Conservation (phyloP, 257 asterid genomes). For the Lycium ferocissimum region DNA sequence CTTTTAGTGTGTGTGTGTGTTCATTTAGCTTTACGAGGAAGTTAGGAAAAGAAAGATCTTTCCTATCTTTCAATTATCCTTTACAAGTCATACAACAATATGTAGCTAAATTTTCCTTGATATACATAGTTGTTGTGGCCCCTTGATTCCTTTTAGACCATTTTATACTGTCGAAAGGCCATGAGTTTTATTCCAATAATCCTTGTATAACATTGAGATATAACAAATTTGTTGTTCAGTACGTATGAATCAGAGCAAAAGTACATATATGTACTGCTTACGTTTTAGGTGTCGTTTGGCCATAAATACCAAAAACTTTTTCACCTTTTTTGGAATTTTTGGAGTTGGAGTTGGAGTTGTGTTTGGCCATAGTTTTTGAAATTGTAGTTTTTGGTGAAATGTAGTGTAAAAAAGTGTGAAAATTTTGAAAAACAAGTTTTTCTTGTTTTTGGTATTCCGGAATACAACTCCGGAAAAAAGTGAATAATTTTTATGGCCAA, state of each 20-base stretch:
- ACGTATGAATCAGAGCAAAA: not conserved
- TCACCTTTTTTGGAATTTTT: no score
- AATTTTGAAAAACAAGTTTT: no score
- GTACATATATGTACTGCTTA: not conserved
- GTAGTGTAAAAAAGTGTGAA: no score
- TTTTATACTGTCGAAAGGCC: not conserved
- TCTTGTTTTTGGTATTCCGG: no score
- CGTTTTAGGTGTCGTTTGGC: not conserved
- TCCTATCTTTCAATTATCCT: not conserved
- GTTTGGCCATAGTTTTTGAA: no score
- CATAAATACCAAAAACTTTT: no score
- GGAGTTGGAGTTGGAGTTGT: no score
- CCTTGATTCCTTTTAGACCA: not conserved
- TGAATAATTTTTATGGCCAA: no score
- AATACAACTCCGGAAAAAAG: no score
- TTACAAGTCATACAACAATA: constrained; percentile 22
- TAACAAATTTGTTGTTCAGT: not conserved
- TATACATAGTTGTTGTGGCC: not conserved
- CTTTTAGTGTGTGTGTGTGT: not conserved
- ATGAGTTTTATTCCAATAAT: not conserved
- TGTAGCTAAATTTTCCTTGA: not conserved
- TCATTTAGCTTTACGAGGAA: constrained; percentile 22
- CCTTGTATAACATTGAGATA: not conserved
- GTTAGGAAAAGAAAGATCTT: not conserved
- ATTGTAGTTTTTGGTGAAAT: no score